phyloP scores from a whole-genome alignment of 2,329 filamentous ascomycete species.

The Hypoxylon sp. region DNA sequence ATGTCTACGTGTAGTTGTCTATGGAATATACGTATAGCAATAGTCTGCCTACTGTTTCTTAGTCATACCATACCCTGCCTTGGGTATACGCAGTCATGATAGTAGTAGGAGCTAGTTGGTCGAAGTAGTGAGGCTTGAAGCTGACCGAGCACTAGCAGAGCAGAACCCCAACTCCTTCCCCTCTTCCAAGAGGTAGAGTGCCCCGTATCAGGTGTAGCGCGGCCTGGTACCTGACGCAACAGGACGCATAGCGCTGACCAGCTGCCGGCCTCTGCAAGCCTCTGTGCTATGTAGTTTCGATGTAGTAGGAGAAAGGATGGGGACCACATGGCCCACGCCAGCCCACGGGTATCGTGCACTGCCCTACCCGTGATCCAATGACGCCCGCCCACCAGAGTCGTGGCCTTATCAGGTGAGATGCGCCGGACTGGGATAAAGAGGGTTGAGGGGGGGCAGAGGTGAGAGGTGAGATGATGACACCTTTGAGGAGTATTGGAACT shows the following conservation, averaged over 20 bases:
- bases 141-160: neutral
- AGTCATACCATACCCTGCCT: too few species aligned
- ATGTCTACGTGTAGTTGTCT: too few species aligned
- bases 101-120: too few species aligned
- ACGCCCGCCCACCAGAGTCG: slow-evolving; percentile 2
- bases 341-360: slow-evolving; percentile 3
- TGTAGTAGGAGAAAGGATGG: too few species aligned
- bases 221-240: slow-evolving; percentile 19
- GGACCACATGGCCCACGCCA: slow-evolving; percentile 17
- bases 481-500: neutral
- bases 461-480: slow-evolving; percentile 3
- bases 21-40: too few species aligned
- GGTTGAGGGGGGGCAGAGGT: neutral
- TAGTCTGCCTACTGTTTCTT: too few species aligned
- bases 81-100: too few species aligned
- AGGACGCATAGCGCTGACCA: slow-evolving; percentile 11
- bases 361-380: slow-evolving; percentile 17
- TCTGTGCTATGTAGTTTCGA: too few species aligned
- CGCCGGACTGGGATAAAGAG: too few species aligned
- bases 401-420: slow-evolving; percentile 22
- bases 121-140: slow-evolving; percentile 4
- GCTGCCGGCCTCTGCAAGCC: slow-evolving; percentile 1
- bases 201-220: slow-evolving; percentile 17
- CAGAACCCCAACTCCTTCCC: neutral
- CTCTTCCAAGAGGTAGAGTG: too few species aligned